Percentiles rank a stretch among this genome's conserved stretches.
Conservation (phyloP, 2,329 filamentous ascomycete genomes). For the Microdochium paspali region DNA sequence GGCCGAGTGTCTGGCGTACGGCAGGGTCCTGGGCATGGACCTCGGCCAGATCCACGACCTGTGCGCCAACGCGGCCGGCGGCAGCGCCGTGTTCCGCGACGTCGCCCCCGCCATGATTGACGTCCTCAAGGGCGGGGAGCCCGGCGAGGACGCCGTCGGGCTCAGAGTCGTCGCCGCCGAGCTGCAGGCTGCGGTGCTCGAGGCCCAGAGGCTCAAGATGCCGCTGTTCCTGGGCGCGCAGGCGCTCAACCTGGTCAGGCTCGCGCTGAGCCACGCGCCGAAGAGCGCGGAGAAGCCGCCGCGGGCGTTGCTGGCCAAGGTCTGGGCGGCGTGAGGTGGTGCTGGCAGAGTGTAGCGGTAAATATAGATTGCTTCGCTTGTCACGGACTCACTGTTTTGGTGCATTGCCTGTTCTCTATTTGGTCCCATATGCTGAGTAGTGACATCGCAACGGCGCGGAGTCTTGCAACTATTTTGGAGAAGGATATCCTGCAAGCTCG, state of each 20-base stretch:
- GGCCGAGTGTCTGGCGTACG: conserved; percentile 32
- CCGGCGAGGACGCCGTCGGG: conserved; percentile 8
- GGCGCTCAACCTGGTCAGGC: conserved; percentile 25
- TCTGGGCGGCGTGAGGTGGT: conserved; percentile 14
- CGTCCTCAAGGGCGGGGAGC: conserved; percentile 17
- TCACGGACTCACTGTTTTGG: too few relatives aligned
- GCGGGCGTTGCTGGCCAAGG: conserved; percentile 13
- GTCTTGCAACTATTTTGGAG: too few relatives aligned
- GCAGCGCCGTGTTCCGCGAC: conserved; percentile 26
- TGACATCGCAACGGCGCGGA: too few relatives aligned
- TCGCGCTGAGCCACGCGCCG: conserved; percentile 15
- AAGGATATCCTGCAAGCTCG: too few relatives aligned
- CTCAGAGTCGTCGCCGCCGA: conserved; percentile 19
- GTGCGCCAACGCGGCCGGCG: conserved; percentile 35
- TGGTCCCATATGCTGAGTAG: too few relatives aligned
- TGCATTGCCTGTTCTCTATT: too few relatives aligned
- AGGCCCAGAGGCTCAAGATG: conserved; percentile 30
- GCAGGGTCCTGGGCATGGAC: conserved; percentile 28
- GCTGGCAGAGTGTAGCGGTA: too few relatives aligned
- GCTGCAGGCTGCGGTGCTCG: conserved; percentile 27
- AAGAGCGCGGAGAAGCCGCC: conserved; percentile 9
- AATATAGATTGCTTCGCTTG: too few relatives aligned
- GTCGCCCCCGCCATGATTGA: conserved; percentile 28
- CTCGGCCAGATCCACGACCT: conserved; percentile 34
- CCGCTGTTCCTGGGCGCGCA: conserved; percentile 29